phyloP scores from a whole-genome alignment of 345 rosid species.

The Dovyalis caffra region DNA sequence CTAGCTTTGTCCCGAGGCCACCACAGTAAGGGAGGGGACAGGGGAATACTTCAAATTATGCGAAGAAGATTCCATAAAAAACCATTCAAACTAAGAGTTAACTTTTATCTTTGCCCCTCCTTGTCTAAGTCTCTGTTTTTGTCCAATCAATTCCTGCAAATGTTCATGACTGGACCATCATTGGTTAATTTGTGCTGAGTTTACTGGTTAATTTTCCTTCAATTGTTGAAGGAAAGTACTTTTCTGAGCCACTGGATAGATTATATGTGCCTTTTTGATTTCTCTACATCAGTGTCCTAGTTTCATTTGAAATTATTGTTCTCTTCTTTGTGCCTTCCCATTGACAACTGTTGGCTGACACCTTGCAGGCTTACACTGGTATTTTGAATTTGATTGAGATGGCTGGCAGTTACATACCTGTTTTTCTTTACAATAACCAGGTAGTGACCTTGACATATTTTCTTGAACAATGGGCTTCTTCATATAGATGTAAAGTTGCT shows the following conservation, averaged over 20 bases:
- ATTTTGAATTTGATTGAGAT: constrained; percentile 70
- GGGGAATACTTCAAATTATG: background rate
- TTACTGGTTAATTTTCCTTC: background rate
- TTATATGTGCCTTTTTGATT: background rate
- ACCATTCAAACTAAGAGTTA: background rate
- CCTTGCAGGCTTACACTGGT: constrained; percentile 81
- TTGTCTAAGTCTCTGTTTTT: background rate
- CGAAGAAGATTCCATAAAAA: background rate
- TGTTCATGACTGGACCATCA: background rate
- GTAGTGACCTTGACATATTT: constrained; percentile 30
- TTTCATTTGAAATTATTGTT: background rate
- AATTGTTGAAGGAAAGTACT: background rate
- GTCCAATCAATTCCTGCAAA: background rate
- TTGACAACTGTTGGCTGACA: constrained; percentile 17
- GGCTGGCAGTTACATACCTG: constrained; percentile 59
- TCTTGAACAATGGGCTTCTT: background rate
- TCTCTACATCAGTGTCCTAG: background rate
- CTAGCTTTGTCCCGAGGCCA: background rate
- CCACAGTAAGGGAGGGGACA: background rate
- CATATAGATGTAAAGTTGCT: background rate
- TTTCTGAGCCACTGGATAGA: background rate
- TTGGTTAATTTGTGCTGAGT: background rate
- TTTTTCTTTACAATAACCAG: constrained; percentile 77
- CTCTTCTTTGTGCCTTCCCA: background rate
- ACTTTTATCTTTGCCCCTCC: background rate